Evolutionary conservation across 345 rosid genomes (phyloP).

Genomic region (Populus davidiana): DNA sequence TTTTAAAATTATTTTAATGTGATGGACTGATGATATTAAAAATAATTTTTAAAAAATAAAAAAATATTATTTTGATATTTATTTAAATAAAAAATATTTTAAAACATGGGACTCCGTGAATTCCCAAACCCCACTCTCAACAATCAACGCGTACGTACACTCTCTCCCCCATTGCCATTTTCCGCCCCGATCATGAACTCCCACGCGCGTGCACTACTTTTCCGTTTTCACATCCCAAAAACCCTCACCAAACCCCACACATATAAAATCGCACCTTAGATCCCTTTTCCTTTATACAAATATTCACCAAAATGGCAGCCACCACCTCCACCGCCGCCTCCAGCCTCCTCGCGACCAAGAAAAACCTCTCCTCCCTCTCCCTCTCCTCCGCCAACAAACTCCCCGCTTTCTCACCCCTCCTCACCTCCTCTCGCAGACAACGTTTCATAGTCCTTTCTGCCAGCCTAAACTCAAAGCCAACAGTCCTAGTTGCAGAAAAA

Average conservation of each 20-base stretch:
- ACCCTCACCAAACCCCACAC: conserved; percentile 22
- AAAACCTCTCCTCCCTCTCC: background rate
- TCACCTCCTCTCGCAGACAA: background rate
- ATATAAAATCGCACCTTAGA: conserved; percentile 4
- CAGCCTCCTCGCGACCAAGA: background rate
- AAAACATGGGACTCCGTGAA: too few species aligned
- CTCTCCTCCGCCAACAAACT: background rate
- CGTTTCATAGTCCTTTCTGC: conserved; percentile 20
- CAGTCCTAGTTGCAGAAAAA: conserved; percentile 80
- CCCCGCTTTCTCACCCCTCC: background rate
- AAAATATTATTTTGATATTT: too few species aligned
- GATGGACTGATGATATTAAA: too few species aligned
- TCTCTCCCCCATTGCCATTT: background rate
- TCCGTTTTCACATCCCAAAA: conserved; percentile 6
- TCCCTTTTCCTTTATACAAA: background rate
- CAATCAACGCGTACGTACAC: too few species aligned
- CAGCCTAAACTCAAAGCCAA: conserved; percentile 44
- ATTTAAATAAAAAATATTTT: too few species aligned
- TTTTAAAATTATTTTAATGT: too few species aligned
- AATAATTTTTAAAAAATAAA: too few species aligned
- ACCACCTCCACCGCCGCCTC: conserved; percentile 1
- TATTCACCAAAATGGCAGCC: background rate
- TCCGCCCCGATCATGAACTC: background rate
- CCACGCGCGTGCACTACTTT: background rate
- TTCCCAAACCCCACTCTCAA: too few species aligned